phyloP scores from a whole-genome alignment of 2,329 filamentous ascomycete genomes.

The Aspergillus fumigatus region DNA sequence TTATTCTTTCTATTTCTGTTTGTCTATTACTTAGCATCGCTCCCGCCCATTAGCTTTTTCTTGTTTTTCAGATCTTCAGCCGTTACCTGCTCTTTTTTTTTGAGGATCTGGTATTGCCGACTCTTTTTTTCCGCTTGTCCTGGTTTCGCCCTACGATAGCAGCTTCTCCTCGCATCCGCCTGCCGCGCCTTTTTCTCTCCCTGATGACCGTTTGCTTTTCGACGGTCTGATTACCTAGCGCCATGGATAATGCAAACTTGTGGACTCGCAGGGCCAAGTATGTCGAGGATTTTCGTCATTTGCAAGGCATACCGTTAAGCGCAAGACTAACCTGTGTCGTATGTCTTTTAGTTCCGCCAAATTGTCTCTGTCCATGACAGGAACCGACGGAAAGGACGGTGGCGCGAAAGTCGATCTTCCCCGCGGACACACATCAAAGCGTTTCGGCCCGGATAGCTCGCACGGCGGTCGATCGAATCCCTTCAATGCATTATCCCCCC shows the following conservation, averaged over 20 bases:
- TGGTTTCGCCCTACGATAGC: neutral
- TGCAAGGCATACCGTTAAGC: neutral
- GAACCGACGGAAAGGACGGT: conserved; percentile 49
- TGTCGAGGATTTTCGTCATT: conserved; percentile 18
- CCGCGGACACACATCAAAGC: conserved; percentile 65
- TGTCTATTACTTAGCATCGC: conserved; percentile 5
- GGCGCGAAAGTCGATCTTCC: conserved; percentile 53
- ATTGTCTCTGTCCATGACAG: conserved; percentile 79
- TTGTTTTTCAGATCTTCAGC: conserved; percentile 13
- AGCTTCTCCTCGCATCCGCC: conserved; percentile 8
- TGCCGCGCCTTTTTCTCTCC: conserved; percentile 11
- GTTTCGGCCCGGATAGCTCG: conserved; percentile 69
- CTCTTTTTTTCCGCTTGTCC: neutral
- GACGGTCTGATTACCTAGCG: conserved; percentile 32
- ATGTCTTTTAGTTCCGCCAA: conserved; percentile 65
- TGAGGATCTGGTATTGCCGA: neutral
- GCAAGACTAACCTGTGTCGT: conserved; percentile 20
- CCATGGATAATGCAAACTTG: conserved; percentile 49
- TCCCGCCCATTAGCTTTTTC: conserved; percentile 3
- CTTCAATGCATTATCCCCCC: conserved; percentile 70
- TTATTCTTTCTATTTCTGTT: conserved; percentile 5
- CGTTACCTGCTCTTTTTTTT: conserved; percentile 8
- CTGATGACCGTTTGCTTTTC: conserved; percentile 37
- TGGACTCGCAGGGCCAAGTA: conserved; percentile 49
- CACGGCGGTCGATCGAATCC: conserved; percentile 71